Percentiles rank a stretch among this genome's conserved stretches.
These are phyloP conservation scores for Fusarium humuli DNA, from an alignment of 2,329 filamentous ascomycete species.

Conservation along the genomic window DNA sequence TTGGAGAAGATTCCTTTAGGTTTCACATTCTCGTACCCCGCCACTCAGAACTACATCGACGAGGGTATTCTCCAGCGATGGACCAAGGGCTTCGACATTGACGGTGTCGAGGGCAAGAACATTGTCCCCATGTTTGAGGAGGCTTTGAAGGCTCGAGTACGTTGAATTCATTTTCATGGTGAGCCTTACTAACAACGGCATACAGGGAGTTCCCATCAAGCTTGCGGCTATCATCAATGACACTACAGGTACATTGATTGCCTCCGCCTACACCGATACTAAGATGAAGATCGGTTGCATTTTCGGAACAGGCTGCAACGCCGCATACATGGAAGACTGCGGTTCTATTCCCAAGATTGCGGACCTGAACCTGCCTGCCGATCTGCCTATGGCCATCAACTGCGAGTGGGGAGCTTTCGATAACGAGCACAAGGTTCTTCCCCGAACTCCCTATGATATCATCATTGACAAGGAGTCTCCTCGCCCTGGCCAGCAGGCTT, in stretches of 20 bases:
- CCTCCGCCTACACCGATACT: constrained; percentile 94
- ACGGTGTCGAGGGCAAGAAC: constrained; percentile 89
- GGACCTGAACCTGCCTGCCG: constrained; percentile 86
- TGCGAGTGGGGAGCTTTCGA: constrained; percentile 98
- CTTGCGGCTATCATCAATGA: constrained; percentile 95
- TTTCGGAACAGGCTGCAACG: constrained; percentile 98
- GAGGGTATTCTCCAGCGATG: constrained; percentile 92
- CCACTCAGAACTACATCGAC: constrained; percentile 92
- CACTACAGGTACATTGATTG: constrained; percentile 95
- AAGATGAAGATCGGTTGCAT: constrained; percentile 97
- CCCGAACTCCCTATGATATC: constrained; percentile 85
- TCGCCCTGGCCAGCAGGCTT: constrained; percentile 91
- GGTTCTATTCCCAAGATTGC: constrained; percentile 94
- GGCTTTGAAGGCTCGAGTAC: constrained; percentile 71
- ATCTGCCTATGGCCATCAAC: constrained; percentile 93
- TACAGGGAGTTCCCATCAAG: constrained; percentile 87
- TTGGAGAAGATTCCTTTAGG: constrained; percentile 80
- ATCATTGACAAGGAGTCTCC: constrained; percentile 92
- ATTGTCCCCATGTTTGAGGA: constrained; percentile 89
- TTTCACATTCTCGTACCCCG: constrained; percentile 97
- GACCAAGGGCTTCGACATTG: constrained; percentile 98
- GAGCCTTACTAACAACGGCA: constrained; percentile 19
- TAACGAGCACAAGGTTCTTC: constrained; percentile 90
- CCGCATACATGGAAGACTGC: constrained; percentile 95
- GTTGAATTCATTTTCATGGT: constrained; percentile 3